Conservation (phyloP, 106 monocot genomes). For the Platanthera zijinensis region DNA sequence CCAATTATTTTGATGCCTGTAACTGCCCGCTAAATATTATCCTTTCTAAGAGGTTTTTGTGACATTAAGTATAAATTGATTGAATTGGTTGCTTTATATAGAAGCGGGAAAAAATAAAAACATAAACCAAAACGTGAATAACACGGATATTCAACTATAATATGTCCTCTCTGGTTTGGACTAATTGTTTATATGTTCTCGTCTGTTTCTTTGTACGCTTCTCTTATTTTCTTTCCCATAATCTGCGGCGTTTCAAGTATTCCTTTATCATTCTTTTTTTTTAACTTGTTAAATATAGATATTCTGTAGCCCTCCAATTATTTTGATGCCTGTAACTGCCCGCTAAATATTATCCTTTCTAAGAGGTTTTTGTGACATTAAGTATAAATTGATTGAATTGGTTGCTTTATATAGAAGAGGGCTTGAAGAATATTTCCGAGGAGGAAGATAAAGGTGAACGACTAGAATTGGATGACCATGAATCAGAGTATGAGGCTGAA, state of each 20-base stretch:
- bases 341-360: constrained; percentile 4
- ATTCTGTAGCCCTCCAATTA: neutral
- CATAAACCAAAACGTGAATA: too few species aligned
- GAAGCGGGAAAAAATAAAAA: neutral
- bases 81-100: constrained; percentile 18
- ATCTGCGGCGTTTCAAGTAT: neutral
- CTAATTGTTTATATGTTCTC: neutral
- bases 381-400: neutral
- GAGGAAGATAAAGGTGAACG: constrained; percentile 73
- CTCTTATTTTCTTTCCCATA: neutral
- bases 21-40: neutral
- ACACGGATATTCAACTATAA: neutral
- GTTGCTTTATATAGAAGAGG: constrained; percentile 33
- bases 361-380: neutral
- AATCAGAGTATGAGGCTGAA: constrained; percentile 73
- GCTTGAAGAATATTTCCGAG: constrained; percentile 33
- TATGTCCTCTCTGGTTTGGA: neutral
- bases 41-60: neutral
- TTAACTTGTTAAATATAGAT: neutral
- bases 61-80: neutral
- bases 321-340: neutral
- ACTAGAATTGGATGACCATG: constrained; percentile 70
- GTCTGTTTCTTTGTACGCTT: neutral
- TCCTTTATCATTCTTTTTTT: neutral
- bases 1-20: neutral